phyloP scores from a whole-genome alignment of 768 basidiomycete species.

The Collybiopsis confluens region DNA sequence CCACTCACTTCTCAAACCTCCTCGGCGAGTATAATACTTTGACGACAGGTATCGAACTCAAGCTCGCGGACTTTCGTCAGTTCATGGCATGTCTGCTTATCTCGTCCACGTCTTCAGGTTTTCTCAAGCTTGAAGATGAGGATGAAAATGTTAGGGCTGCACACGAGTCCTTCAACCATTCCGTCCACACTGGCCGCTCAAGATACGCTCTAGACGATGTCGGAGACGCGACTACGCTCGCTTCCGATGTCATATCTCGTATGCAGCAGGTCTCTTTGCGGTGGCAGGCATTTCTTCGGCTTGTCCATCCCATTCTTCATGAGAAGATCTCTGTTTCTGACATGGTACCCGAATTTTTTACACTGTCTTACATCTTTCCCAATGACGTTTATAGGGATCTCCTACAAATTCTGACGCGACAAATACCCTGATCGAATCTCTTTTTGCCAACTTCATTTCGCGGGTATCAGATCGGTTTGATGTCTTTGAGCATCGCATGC shows the following conservation, averaged over 20 bases:
- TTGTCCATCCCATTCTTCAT: neutral
- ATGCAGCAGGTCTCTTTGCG: neutral
- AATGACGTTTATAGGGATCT: neutral
- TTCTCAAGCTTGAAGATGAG: neutral
- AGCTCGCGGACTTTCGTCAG: neutral
- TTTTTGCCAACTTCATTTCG: too few species aligned
- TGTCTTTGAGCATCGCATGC: too few species aligned
- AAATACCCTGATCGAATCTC: too few species aligned
- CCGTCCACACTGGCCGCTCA: neutral
- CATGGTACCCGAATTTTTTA: too few species aligned
- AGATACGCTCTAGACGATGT: neutral
- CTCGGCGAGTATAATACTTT: neutral
- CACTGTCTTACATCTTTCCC: too few species aligned
- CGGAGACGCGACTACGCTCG: neutral
- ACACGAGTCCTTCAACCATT: neutral
- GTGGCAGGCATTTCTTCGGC: neutral
- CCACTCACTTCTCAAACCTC: neutral
- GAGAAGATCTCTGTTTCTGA: neutral
- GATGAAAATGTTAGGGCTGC: neutral
- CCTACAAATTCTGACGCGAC: too few species aligned
- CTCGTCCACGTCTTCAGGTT: neutral
- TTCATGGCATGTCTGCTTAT: slow-evolving; percentile 1
- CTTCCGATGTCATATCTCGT: neutral
- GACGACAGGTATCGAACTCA: neutral
- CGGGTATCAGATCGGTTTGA: too few species aligned